These are phyloP conservation scores for Paramecium primaurelia DNA, from an alignment of 73 alveolate genomes.

Conservation along the genomic window DNA sequence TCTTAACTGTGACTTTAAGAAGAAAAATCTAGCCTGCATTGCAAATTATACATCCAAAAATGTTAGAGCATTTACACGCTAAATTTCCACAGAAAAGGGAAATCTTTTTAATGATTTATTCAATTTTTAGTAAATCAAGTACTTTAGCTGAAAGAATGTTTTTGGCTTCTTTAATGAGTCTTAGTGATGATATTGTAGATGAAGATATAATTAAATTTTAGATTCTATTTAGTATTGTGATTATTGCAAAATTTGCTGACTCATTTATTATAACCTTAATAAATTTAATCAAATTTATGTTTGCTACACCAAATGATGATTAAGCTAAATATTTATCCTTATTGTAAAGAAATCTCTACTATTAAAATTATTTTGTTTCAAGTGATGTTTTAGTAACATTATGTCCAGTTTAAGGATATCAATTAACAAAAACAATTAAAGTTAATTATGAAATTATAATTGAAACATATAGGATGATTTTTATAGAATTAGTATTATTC, in stretches of 20 bases:
- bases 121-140: neutral
- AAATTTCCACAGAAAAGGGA: neutral
- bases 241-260: neutral
- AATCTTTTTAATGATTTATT: neutral
- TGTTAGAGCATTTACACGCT: neutral
- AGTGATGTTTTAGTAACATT: neutral
- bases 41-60: constrained; percentile 16
- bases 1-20: neutral
- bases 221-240: neutral
- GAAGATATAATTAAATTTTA: neutral
- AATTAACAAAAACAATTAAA: neutral
- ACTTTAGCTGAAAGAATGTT: neutral
- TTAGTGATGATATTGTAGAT: neutral
- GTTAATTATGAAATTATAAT: neutral
- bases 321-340: constrained; percentile 14
- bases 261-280: neutral
- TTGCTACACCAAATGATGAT: neutral
- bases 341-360: neutral
- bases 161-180: neutral
- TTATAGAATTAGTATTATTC: neutral
- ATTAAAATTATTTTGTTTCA: neutral
- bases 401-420: constrained; percentile 20
- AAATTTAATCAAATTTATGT: neutral
- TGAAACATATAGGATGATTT: neutral
- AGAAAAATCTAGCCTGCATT: constrained; percentile 13